Percentiles rank a stretch among this genome's conserved stretches.
These are phyloP conservation scores for Coniochaeta sp. DNA, from an alignment of 2,329 filamentous ascomycete genomes.

Conservation along the genomic window DNA sequence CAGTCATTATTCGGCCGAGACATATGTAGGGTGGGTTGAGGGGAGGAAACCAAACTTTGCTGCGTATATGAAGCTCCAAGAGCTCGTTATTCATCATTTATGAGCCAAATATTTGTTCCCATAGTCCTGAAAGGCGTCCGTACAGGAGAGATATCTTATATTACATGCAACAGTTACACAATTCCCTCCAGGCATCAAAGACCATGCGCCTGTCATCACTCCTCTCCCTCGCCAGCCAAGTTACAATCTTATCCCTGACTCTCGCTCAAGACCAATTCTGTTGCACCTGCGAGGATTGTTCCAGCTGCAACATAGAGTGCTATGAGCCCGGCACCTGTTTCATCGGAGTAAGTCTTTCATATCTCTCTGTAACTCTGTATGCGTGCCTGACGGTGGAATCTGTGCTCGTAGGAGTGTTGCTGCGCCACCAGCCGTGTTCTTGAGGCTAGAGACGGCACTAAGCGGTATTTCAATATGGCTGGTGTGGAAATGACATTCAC, in stretches of 20 bases:
- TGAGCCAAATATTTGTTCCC: no score
- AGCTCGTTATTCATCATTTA: no score
- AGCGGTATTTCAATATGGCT: neutral
- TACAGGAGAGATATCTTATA: no score
- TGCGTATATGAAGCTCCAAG: no score
- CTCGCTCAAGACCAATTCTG: neutral
- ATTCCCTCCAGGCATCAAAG: no score
- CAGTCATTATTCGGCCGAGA: no score
- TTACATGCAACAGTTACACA: no score
- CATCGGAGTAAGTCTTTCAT: neutral
- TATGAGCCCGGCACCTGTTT: neutral
- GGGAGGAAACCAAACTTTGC: no score
- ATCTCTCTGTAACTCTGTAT: neutral
- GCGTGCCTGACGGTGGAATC: neutral
- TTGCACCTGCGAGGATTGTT: neutral
- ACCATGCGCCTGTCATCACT: neutral
- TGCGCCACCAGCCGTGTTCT: neutral
- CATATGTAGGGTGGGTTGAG: no score
- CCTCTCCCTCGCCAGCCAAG: neutral
- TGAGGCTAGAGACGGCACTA: neutral
- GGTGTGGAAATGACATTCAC: neutral
- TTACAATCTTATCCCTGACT: neutral
- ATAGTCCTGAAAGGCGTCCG: no score
- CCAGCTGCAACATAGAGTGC: neutral
- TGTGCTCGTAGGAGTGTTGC: neutral